Evolutionary conservation across 192 early-diverging fungal species (phyloP).

Genomic region (Phlyctochytrium arcticum): DNA sequence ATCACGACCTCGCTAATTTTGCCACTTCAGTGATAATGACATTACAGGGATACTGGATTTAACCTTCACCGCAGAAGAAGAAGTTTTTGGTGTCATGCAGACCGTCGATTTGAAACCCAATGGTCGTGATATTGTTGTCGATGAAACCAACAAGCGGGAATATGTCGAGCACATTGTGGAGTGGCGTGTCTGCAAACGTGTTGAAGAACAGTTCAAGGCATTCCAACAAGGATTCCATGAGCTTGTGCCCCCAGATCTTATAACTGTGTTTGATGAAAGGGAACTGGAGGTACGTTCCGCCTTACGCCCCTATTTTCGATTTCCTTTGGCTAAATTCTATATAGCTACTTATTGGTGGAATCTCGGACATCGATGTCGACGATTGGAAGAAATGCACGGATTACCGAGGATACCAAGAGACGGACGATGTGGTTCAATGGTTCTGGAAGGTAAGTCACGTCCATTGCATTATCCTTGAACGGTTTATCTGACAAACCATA

Average conservation of each 20-base stretch:
- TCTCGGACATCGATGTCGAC: slow-evolving; percentile 93
- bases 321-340: background rate
- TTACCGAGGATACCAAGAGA: slow-evolving; percentile 95
- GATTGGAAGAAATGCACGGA: slow-evolving; percentile 99
- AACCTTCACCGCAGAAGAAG: slow-evolving; percentile 91
- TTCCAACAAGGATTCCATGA: slow-evolving; percentile 94
- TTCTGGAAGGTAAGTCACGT: slow-evolving; percentile 75
- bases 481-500: background rate
- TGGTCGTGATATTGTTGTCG: slow-evolving; percentile 89
- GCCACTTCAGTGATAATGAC: slow-evolving; percentile 69
- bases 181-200: slow-evolving; percentile 82
- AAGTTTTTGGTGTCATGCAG: slow-evolving; percentile 84
- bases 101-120: slow-evolving; percentile 85
- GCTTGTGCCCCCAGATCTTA: slow-evolving; percentile 90
- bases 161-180: slow-evolving; percentile 88
- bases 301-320: background rate
- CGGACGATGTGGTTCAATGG: slow-evolving; percentile 91
- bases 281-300: slow-evolving; percentile 69
- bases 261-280: slow-evolving; percentile 95
- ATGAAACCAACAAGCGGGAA: slow-evolving; percentile 94
- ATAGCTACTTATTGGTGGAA: slow-evolving; percentile 87
- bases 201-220: slow-evolving; percentile 95
- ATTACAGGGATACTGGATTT: slow-evolving; percentile 81
- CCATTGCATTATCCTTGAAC: background rate
- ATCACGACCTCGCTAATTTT: background rate